Evolutionary conservation across 2,329 filamentous ascomycete species (phyloP).

Genomic region (Leptographium galeiforme): DNA sequence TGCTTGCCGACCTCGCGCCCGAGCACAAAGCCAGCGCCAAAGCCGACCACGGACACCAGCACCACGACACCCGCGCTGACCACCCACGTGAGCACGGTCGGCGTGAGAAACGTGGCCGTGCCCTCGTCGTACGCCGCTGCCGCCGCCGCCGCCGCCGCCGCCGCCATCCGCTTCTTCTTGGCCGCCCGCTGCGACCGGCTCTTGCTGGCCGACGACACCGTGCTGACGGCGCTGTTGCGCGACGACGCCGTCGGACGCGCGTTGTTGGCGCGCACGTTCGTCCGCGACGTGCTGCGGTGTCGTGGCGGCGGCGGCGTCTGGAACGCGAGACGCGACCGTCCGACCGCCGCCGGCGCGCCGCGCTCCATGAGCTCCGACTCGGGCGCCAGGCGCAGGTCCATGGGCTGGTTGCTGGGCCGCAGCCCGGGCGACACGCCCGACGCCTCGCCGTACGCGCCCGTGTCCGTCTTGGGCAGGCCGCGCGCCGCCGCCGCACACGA

Average conservation of each 20-base stretch:
- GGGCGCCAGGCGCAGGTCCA: slow-evolving; percentile 45
- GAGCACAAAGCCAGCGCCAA: slow-evolving; percentile 50
- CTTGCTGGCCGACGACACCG: background rate
- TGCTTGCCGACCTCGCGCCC: slow-evolving; percentile 53
- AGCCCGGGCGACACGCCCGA: slow-evolving; percentile 23
- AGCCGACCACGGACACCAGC: slow-evolving; percentile 53
- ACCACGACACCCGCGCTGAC: slow-evolving; percentile 55
- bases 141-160: slow-evolving; percentile 18
- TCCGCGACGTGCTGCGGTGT: background rate
- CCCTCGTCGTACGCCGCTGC: slow-evolving; percentile 17
- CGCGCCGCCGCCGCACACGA: slow-evolving; percentile 90
- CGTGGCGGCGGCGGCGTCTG: slow-evolving; percentile 8
- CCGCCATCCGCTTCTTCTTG: slow-evolving; percentile 34
- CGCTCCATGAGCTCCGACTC: slow-evolving; percentile 44
- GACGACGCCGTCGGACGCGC: slow-evolving; percentile 10
- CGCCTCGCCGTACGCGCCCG: slow-evolving; percentile 24
- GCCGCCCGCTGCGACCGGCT: slow-evolving; percentile 1
- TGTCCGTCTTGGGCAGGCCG: slow-evolving; percentile 54
- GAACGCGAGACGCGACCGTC: slow-evolving; percentile 7
- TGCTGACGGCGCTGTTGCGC: slow-evolving; percentile 9
- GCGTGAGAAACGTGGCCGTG: slow-evolving; percentile 30
- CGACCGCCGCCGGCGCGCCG: slow-evolving; percentile 1
- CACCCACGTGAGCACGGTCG: slow-evolving; percentile 50
- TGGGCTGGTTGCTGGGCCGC: slow-evolving; percentile 35
- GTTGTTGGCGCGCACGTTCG: background rate